Conservation (phyloP, 805 yeast genomes). For the Yamadazyma ubonensis region DNA sequence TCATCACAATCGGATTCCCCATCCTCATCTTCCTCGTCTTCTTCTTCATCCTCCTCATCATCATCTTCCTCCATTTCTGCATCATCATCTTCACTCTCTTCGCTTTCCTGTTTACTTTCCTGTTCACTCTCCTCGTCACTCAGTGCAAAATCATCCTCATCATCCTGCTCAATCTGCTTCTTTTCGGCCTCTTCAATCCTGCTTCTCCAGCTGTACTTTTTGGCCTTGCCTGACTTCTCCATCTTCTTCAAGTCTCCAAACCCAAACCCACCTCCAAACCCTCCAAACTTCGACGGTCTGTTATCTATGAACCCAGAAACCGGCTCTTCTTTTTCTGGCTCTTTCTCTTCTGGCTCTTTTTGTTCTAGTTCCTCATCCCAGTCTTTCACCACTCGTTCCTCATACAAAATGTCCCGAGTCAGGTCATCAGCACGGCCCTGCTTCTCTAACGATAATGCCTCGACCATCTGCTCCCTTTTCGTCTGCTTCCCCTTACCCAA, state of each 20-base stretch:
- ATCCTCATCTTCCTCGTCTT: conserved; percentile 24
- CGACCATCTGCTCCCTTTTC: conserved; percentile 64
- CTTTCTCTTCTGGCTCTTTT: conserved; percentile 19
- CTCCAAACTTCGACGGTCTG: conserved; percentile 61
- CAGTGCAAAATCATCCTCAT: conserved; percentile 58
- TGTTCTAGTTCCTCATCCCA: conserved; percentile 42
- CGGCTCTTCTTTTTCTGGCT: conserved; percentile 21
- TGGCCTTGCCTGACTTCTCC: conserved; percentile 15
- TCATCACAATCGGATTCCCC: conserved; percentile 31
- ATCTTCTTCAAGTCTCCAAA: conserved; percentile 56
- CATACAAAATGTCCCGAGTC: conserved; percentile 64
- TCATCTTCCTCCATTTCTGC: conserved; percentile 24
- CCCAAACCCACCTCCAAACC: conserved; percentile 68
- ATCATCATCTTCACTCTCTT: conserved; percentile 21
- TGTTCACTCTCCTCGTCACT: conserved; percentile 23
- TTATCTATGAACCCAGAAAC: conserved; percentile 58
- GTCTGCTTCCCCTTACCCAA: conserved; percentile 77
- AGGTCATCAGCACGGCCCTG: conserved; percentile 68
- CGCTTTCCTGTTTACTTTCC: conserved; percentile 21
- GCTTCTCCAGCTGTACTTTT: conserved; percentile 72
- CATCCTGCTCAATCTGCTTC: conserved; percentile 47
- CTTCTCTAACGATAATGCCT: conserved; percentile 69
- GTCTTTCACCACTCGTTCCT: conserved; percentile 60
- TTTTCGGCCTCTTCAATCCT: conserved; percentile 38
- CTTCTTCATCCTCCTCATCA: conserved; percentile 24